These are phyloP conservation scores for Taphrina confusa DNA, from an alignment of 1,139 yeast species.

Conservation along the genomic window DNA sequence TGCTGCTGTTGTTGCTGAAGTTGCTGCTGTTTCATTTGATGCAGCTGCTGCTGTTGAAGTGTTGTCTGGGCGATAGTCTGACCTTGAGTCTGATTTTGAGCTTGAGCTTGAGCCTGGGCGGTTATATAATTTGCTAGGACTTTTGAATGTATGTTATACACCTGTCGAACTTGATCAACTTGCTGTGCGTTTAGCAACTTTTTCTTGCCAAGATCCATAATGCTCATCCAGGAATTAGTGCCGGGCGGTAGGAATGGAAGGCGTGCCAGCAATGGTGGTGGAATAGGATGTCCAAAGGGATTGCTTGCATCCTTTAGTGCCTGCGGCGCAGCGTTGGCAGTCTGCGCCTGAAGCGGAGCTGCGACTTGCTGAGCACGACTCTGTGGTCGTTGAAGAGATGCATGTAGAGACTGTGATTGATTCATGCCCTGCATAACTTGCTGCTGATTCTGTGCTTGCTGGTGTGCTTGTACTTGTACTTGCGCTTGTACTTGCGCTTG, in stretches of 20 bases:
- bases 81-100: not conserved
- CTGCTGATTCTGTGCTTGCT: too few species aligned
- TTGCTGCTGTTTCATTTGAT: constrained; percentile 12
- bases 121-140: not conserved
- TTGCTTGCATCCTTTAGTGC: constrained; percentile 4
- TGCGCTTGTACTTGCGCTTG: constrained; percentile 12
- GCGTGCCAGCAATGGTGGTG: constrained; percentile 10
- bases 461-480: constrained; percentile 14
- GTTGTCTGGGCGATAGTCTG: not conserved
- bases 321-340: not conserved
- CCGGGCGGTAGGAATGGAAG: constrained; percentile 21
- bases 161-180: constrained; percentile 16
- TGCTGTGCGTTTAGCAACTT: constrained; percentile 20
- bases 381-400: constrained; percentile 16
- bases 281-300: constrained; percentile 23
- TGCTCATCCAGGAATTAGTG: constrained; percentile 14
- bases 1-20: constrained; percentile 19
- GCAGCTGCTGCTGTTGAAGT: constrained; percentile 10
- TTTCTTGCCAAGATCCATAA: constrained; percentile 25
- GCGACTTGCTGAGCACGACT: not conserved
- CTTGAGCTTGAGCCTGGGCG: constrained; percentile 12
- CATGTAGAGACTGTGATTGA: not conserved
- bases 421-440: not conserved
- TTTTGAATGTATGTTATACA: constrained; percentile 19
- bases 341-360: not conserved